Evolutionary conservation across 2,329 filamentous ascomycete species (phyloP).

Genomic region (Myriosclerotinia duriaeana): DNA sequence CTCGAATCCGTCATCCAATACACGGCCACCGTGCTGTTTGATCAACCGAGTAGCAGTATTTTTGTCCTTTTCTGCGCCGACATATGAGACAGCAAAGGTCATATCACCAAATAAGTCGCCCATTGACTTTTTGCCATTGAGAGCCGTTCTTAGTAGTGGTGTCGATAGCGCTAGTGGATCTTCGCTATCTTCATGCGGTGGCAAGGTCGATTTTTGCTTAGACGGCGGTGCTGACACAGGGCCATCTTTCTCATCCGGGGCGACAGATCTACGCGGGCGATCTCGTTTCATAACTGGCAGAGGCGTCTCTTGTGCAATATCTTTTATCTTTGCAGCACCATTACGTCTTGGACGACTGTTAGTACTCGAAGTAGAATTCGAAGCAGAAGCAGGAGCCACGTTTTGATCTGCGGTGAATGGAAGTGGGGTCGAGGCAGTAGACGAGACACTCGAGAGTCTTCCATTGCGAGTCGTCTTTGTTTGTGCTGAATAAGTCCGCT

Average conservation of each 20-base stretch:
- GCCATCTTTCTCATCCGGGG: slow-evolving; percentile 1
- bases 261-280: not conserved
- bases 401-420: slow-evolving; percentile 8
- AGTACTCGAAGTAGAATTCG: not conserved
- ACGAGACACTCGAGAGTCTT: slow-evolving; percentile 1
- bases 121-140: slow-evolving; percentile 6
- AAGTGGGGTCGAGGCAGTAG: slow-evolving; percentile 4
- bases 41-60: slow-evolving; percentile 62
- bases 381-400: not conserved
- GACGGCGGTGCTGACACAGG: slow-evolving; percentile 27
- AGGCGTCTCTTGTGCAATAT: slow-evolving; percentile 1
- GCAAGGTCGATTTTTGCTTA: slow-evolving; percentile 29
- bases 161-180: slow-evolving; percentile 32
- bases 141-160: not conserved
- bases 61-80: slow-evolving; percentile 54
- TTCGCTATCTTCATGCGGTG: slow-evolving; percentile 29
- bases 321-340: not conserved
- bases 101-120: slow-evolving; percentile 69
- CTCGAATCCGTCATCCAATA: slow-evolving; percentile 76
- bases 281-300: slow-evolving; percentile 7
- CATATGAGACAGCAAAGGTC: slow-evolving; percentile 82
- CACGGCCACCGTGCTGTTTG: slow-evolving; percentile 65
- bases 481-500: not conserved
- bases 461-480: not conserved
- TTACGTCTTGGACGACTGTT: not conserved